Evolutionary conservation across 148 eudicot species (phyloP), one percentile per base, ranked within the genome.

Genomic region (Fallopia convolvulus): DNA sequence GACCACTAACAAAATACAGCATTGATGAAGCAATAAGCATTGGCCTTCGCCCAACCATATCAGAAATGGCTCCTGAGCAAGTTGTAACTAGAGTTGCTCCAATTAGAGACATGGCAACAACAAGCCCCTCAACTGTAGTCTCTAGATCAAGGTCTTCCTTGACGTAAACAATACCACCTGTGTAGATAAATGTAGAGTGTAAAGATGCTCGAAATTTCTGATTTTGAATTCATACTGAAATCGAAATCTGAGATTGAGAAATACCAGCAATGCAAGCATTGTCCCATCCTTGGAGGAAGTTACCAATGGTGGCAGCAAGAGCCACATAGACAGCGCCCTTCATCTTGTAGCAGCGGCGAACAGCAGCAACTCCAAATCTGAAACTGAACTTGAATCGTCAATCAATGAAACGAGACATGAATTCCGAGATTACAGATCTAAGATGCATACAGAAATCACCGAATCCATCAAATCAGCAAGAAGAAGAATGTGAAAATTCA

Each of bases 101-200:
- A 71, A 94, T 94, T 11, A 94, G 89, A 36, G 98, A 94, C 97
- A 90, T 94, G 79, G 98, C 98, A 48, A 94, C 97, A 1, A 94
- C 88, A 60, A 94, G 91, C 58, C 97, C 97, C 80, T 94, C 98
- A 30, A 88, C 32, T 6, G 91, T 77, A 65, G 89, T 83, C 17
- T 77, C 83, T 49, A 94, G 79, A n/a, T 76, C 75, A 32, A 92
- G 84, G 58, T 94, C 98, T 70, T 79, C 74, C 79, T 87, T 89
- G 78, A 94, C 88, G 83, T 94, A 94, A 47, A 94, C 85, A 66
- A 90, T 76, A 60, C 92, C 86, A 70, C 92, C 98, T 94, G 85
- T 94, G 85, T 47, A 40, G 30, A 2, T 30, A 10, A 12, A 26
- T 21, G 40, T 40, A 13, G 33, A 39, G 36, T 36, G 20, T 56